Percentiles rank a stretch among this genome's conserved stretches.
phyloP scores from a whole-genome alignment of 2,329 filamentous ascomycete species.

The Phialophora chinensis region DNA sequence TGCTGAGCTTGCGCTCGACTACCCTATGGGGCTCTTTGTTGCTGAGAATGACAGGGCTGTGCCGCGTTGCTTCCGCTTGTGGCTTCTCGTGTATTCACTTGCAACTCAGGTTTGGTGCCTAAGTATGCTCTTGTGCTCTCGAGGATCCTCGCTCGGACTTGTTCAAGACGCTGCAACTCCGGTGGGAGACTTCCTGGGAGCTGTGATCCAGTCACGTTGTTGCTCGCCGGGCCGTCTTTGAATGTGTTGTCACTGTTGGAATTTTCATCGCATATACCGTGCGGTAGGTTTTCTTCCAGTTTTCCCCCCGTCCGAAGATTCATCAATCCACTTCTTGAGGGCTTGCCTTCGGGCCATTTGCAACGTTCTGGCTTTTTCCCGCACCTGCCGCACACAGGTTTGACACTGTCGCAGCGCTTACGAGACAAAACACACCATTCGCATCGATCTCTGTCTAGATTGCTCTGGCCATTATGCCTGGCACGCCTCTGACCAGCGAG shows the following conservation, averaged over 20 bases:
- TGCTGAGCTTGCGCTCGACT: too few species aligned
- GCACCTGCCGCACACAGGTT: slow-evolving; percentile 10
- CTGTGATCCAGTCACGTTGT: not conserved
- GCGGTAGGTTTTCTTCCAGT: too few species aligned
- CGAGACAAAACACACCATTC: not conserved
- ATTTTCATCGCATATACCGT: not conserved
- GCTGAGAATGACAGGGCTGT: not conserved
- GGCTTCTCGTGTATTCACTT: not conserved
- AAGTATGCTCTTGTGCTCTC: slow-evolving; percentile 9
- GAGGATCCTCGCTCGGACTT: slow-evolving; percentile 3
- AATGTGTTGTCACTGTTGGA: not conserved
- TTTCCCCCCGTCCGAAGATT: not conserved
- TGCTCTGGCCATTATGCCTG: not conserved
- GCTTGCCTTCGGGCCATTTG: not conserved
- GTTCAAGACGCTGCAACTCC: not conserved
- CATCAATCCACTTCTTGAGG: not conserved
- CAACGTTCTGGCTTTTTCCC: not conserved
- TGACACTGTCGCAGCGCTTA: slow-evolving; percentile 7
- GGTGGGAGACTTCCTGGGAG: not conserved
- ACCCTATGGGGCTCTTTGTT: not conserved
- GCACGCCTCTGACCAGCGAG: too few species aligned
- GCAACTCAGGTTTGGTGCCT: not conserved
- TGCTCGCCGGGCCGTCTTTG: not conserved
- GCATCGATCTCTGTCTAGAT: not conserved
- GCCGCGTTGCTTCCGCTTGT: not conserved